phyloP scores from a whole-genome alignment of 2,329 filamentous ascomycete genomes.

The Emergomyces pasteurianus region DNA sequence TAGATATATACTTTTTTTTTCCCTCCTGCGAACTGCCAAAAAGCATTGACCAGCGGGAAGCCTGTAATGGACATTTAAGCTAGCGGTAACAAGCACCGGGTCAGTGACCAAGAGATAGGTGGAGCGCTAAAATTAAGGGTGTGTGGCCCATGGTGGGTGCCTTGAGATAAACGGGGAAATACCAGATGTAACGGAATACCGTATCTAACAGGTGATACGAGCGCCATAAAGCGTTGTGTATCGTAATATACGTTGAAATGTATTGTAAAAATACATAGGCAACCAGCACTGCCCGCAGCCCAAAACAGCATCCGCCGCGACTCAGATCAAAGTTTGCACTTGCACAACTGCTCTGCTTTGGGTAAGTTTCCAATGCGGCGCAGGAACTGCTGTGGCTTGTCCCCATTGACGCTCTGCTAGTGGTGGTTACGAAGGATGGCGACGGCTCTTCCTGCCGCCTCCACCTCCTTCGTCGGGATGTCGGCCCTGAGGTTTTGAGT shows the following conservation, averaged over 20 bases:
- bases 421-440: too few relatives aligned
- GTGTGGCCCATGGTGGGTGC: not conserved
- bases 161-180: not conserved
- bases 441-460: not conserved
- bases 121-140: not conserved
- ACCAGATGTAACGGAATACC: not conserved
- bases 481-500: too few relatives aligned
- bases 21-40: not conserved
- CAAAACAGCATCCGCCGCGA: not conserved
- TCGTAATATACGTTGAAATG: not conserved
- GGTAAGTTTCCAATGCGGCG: not conserved
- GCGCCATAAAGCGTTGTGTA: not conserved
- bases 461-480: too few relatives aligned
- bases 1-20: not conserved
- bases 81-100: not conserved
- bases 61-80: not conserved
- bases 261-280: not conserved
- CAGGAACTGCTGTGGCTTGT: slow-evolving; percentile 1
- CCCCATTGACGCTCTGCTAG: not conserved
- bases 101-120: not conserved
- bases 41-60: not conserved
- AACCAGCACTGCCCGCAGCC: not conserved
- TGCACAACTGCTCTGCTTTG: not conserved
- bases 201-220: not conserved
- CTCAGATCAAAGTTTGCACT: not conserved